Conservation (phyloP, 2,329 filamentous ascomycete genomes). For the Sarocladium kiliense region DNA sequence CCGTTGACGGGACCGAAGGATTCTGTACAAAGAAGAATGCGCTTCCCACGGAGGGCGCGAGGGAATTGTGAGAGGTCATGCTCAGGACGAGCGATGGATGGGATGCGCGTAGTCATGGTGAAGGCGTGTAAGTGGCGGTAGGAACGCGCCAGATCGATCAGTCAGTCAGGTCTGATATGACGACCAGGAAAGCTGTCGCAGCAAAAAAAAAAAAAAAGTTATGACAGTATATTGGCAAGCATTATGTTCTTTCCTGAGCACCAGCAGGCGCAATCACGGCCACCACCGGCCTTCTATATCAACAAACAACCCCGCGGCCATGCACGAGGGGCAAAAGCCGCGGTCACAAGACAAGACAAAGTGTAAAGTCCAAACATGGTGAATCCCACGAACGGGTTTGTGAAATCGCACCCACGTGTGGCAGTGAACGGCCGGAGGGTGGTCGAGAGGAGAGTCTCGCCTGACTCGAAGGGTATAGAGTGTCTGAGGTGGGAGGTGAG, state of each 20-base stretch:
- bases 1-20: conserved; percentile 70
- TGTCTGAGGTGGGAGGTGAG: background rate
- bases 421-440: background rate
- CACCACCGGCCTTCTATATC: background rate
- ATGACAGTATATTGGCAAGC: background rate
- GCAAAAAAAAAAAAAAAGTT: background rate
- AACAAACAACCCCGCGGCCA: conserved; percentile 2
- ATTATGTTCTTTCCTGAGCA: background rate
- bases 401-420: conserved; percentile 5
- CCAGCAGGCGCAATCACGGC: background rate
- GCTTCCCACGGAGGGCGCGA: conserved; percentile 48
- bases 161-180: background rate
- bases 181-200: background rate
- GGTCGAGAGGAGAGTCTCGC: background rate
- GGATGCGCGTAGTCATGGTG: conserved; percentile 6
- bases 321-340: background rate
- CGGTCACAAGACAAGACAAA: background rate
- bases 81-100: conserved; percentile 14
- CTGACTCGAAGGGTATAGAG: background rate
- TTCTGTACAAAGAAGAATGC: conserved; percentile 63
- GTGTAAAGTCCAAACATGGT: background rate
- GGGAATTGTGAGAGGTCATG: conserved; percentile 43
- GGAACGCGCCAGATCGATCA: background rate
- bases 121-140: background rate
- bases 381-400: background rate